Base-by-base conservation (phyloP, 176 grass and related monocot genomes). In the Oryza officinalis region DNA sequence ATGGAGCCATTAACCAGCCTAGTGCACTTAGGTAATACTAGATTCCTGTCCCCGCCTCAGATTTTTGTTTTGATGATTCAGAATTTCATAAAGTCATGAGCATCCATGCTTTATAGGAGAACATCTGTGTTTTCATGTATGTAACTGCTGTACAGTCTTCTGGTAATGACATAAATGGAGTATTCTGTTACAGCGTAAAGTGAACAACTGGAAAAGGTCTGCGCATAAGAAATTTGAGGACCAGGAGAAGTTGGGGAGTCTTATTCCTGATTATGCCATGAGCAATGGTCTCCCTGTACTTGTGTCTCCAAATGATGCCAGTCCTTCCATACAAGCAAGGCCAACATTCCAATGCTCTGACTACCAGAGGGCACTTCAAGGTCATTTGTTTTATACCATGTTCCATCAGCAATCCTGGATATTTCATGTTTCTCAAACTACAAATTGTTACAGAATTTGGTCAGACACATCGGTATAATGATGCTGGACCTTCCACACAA, bases 191-290 rank as follows among this genome's bases (percentile, higher is more conserved):
- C 61, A 79, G 76, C 14, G 0, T 79, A 79, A 30, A 30, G 8
- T 79, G 38, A 65, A 79, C 37, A 65, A 22, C 0, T 79, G 76
- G 76, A 66, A 65, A 65, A 7, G 9, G 38, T 79, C 76, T 13
- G 76, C 61, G 0, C 8, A 46, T 28, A 46, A 28, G 37, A 22
- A 46, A 30, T 65, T 79, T 65, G 25, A 79, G 9, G 38, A 79
- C 0, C 25, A 20, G 38, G 76, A 79, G 61, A 79, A 65, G 9
- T 46, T 8, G 3, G 76, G 10, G 8, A 0, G 15, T 31, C 76
- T 79, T 65, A 8, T 4, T 6, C 76, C 38, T 66, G 76, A 65
- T 65, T 13, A 79, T 20, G 10, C 3, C 61, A 65, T 79, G 76
- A 65, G 0, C 25, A 65, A 79, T 28, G 76, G 61, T 35, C 25